These are phyloP conservation scores for Pisolithus sp. DNA, from an alignment of 768 basidiomycete genomes.

Conservation along the genomic window DNA sequence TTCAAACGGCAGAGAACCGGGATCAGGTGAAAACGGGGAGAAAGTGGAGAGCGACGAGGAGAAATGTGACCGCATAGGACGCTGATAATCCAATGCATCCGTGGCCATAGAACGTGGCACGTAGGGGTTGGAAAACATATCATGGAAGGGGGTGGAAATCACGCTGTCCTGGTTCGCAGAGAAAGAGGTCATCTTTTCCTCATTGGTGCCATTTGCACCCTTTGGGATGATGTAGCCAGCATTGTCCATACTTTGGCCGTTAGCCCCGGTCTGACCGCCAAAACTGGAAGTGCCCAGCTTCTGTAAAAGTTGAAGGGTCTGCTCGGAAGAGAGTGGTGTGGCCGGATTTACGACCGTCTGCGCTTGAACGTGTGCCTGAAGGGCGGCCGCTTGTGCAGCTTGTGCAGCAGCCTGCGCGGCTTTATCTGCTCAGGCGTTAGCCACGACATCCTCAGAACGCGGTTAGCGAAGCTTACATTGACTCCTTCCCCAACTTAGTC, in stretches of 20 bases:
- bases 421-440: slow-evolving; percentile 51
- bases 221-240: slow-evolving; percentile 7
- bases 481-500: slow-evolving; percentile 89
- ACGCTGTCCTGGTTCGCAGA: slow-evolving; percentile 16
- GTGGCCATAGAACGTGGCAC: slow-evolving; percentile 8
- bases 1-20: slow-evolving; percentile 39
- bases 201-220: slow-evolving; percentile 11
- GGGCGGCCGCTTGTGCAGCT: slow-evolving; percentile 67
- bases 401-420: slow-evolving; percentile 88
- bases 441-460: neutral
- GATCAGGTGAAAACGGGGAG: slow-evolving; percentile 70
- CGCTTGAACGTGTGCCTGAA: slow-evolving; percentile 42
- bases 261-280: slow-evolving; percentile 15
- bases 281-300: slow-evolving; percentile 43
- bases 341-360: slow-evolving; percentile 21
- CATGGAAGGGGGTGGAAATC: slow-evolving; percentile 13
- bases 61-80: slow-evolving; percentile 14
- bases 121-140: slow-evolving; percentile 16
- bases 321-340: slow-evolving; percentile 48
- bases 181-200: slow-evolving; percentile 21
- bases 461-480: slow-evolving; percentile 50
- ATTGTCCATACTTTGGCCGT: slow-evolving; percentile 8
- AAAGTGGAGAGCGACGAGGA: slow-evolving; percentile 40
- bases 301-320: slow-evolving; percentile 56
- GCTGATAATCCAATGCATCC: slow-evolving; percentile 13